Evolutionary conservation across 2,329 filamentous ascomycete genomes (phyloP).

Genomic region (Penicillium sp.): DNA sequence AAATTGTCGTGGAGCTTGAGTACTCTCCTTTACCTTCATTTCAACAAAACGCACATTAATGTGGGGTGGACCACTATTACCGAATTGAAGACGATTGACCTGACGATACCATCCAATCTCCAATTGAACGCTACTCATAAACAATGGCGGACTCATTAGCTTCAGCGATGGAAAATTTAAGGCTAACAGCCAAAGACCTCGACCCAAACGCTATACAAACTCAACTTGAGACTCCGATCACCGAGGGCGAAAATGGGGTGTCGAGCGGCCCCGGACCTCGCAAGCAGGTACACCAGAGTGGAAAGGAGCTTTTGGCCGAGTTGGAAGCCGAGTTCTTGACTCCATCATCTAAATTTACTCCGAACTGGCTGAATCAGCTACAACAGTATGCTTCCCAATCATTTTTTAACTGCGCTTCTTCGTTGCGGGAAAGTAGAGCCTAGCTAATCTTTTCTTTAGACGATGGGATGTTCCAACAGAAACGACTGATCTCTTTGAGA

Average conservation of each 20-base stretch:
- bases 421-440: constrained; percentile 1
- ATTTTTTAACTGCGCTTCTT: not conserved
- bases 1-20: not conserved
- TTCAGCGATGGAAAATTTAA: constrained; percentile 33
- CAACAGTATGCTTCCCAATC: constrained; percentile 65
- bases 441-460: constrained; percentile 35
- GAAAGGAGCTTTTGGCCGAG: constrained; percentile 67
- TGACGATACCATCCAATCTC: not conserved
- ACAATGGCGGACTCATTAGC: constrained; percentile 34
- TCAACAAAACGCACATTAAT: constrained; percentile 1
- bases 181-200: constrained; percentile 28
- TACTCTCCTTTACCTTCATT: not conserved
- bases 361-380: constrained; percentile 83
- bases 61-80: constrained; percentile 18
- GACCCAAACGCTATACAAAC: constrained; percentile 32
- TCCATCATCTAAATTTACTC: constrained; percentile 77
- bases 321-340: constrained; percentile 79
- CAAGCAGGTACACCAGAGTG: constrained; percentile 50
- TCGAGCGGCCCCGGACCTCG: constrained; percentile 44
- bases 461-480: constrained; percentile 83
- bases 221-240: constrained; percentile 28
- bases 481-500: constrained; percentile 80
- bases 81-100: constrained; percentile 10
- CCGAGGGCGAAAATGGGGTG: constrained; percentile 30
- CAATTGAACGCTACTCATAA: not conserved